Evolutionary conservation across 768 basidiomycete species (phyloP).

Genomic region (Pisolithus sp.): DNA sequence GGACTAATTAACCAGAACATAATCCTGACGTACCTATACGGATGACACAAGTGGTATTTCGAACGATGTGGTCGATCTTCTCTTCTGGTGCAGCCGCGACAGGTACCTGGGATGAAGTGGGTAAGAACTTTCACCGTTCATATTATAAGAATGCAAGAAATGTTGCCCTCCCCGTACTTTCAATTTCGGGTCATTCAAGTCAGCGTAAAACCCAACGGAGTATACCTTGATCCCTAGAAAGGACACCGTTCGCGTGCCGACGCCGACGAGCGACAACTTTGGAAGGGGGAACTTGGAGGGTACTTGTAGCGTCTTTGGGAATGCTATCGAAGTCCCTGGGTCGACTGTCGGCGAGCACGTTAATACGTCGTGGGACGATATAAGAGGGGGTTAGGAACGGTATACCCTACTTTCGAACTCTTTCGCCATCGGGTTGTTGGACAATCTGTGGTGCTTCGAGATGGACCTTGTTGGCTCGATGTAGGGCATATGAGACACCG

Average conservation of each 20-base stretch:
- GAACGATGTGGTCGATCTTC: conserved; percentile 62
- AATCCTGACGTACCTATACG: conserved; percentile 53
- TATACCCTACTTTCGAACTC: conserved; percentile 6
- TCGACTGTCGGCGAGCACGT: conserved; percentile 42
- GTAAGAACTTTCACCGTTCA: background rate
- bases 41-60: conserved; percentile 63
- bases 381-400: background rate
- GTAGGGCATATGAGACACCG: conserved; percentile 15
- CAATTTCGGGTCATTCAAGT: conserved; percentile 59
- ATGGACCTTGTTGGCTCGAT: conserved; percentile 22
- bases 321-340: conserved; percentile 66
- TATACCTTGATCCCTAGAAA: conserved; percentile 87
- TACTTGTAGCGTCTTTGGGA: conserved; percentile 59
- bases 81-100: conserved; percentile 53
- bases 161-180: conserved; percentile 34
- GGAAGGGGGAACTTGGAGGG: conserved; percentile 59
- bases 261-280: conserved; percentile 65
- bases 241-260: conserved; percentile 85
- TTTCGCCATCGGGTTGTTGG: background rate
- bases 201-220: conserved; percentile 85
- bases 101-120: conserved; percentile 39
- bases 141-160: background rate
- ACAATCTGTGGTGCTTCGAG: conserved; percentile 33
- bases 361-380: background rate
- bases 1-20: background rate